phyloP scores from a whole-genome alignment of 2,329 filamentous ascomycete genomes.

The Cladosporium sp. region DNA sequence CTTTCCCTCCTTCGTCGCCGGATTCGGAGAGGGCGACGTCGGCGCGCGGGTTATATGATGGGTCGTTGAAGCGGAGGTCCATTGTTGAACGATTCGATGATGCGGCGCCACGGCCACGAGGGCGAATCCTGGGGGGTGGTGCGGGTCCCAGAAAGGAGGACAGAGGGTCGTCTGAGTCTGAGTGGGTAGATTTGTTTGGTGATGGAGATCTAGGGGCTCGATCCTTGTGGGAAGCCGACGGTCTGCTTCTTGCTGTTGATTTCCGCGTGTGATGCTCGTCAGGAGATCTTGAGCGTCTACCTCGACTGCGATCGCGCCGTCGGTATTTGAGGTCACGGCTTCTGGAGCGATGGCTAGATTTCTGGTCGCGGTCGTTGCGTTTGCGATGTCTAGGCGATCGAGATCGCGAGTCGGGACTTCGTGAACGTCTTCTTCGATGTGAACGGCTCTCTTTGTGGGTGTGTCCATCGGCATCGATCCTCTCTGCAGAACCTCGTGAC shows the following conservation, averaged over 20 bases:
- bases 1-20: constrained; percentile 30
- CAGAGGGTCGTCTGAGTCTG: constrained; percentile 65
- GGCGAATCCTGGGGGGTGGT: constrained; percentile 46
- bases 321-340: neutral
- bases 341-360: constrained; percentile 1
- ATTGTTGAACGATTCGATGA: constrained; percentile 64
- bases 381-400: constrained; percentile 12
- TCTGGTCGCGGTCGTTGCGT: neutral
- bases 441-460: neutral
- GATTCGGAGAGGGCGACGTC: constrained; percentile 52
- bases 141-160: constrained; percentile 60
- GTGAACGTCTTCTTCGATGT: constrained; percentile 11
- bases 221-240: neutral
- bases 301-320: neutral
- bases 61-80: constrained; percentile 72
- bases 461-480: neutral
- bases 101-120: constrained; percentile 68
- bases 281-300: constrained; percentile 1
- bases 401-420: constrained; percentile 16
- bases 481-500: neutral
- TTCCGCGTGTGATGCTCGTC: neutral
- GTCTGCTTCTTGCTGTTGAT: neutral
- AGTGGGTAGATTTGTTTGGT: neutral
- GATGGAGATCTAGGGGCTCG: neutral
- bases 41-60: constrained; percentile 60